Base-by-base conservation (phyloP, 495 filamentous ascomycete species). In the Paragyromitra xinjiangensis region DNA sequence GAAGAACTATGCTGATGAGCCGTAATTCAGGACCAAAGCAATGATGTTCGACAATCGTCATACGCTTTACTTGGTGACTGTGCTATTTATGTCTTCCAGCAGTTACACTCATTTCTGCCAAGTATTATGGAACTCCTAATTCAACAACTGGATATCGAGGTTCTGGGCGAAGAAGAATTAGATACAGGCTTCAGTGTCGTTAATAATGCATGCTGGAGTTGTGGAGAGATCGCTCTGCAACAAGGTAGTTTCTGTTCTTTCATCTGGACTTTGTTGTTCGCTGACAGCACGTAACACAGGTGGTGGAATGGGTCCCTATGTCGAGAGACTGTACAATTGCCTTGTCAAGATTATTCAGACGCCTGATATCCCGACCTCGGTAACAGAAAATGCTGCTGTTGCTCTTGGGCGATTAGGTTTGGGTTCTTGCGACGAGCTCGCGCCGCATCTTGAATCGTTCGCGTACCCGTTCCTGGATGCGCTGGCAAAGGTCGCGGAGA, bases 201-300 rank as follows among this genome's bases (percentile, higher is more conserved):
- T 71, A 99, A 98, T 87, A 99, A 99, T 82, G 94, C 95, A 39
- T 98, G 96, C 86, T 99, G 95, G 95, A 95, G 94, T 40, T 92
- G 90, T 26, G 95, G 95, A 19, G 95, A 99, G 85, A 96, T 99
- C 71, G 91, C 94, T 8, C 90, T 98, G 84, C 90, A 93, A 80
- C 89, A 93, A 78, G 88, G 89, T 71, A 86, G 86, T 70, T 19
- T 11, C 37, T 22, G 16, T 39, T 39, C 48, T 40, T 59, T 53
- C 11, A 44, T 24, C 14, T 7, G 39, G 8, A 50, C 16, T 63
- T 22, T 69, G 12, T 50, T 64, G 51, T 71, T 6, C 6, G 55
- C 80, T 82, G 59, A 81, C 77, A 34, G 19, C 48, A 42, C 55
- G 16, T 51, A 24, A 26, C 12, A 58, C 51, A 82, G 81, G 45